These are phyloP conservation scores for Rhodotorula sp. DNA, from an alignment of 1,284 basidiomycete genomes.

Conservation along the genomic window DNA sequence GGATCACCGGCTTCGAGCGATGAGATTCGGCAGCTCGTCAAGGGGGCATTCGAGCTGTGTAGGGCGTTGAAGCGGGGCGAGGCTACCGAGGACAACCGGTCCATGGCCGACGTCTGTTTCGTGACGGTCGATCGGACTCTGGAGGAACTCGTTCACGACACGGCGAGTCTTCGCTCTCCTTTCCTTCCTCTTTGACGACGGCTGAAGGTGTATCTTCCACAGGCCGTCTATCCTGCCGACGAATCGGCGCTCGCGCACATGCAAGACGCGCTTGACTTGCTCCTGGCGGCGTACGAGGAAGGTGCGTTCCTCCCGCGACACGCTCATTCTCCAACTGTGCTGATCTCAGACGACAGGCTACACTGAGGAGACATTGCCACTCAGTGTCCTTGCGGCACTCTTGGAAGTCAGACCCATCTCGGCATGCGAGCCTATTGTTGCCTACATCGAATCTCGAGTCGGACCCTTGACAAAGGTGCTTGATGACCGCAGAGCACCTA, in stretches of 20 bases:
- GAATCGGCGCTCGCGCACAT: slow-evolving; percentile 15
- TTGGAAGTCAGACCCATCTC: slow-evolving; percentile 75
- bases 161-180: slow-evolving; percentile 8
- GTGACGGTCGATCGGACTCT: slow-evolving; percentile 20
- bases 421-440: slow-evolving; percentile 77
- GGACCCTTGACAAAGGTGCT: slow-evolving; percentile 60
- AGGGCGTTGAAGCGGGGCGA: background rate
- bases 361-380: slow-evolving; percentile 56
- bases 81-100: background rate
- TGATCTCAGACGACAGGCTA: slow-evolving; percentile 45
- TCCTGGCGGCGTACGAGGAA: slow-evolving; percentile 68
- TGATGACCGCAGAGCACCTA: background rate
- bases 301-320: slow-evolving; percentile 58
- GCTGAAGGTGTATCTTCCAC: background rate
- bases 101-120: slow-evolving; percentile 18
- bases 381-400: slow-evolving; percentile 68
- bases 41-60: too few species aligned
- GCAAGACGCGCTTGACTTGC: slow-evolving; percentile 61
- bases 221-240: slow-evolving; percentile 15
- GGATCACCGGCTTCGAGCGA: too few species aligned
- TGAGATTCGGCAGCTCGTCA: too few species aligned
- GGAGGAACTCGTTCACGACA: slow-evolving; percentile 31
- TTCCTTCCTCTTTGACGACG: too few species aligned
- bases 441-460: slow-evolving; percentile 73
- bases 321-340: slow-evolving; percentile 13